phyloP scores from a whole-genome alignment of 2,329 filamentous ascomycete genomes.

The Hypoxylon sp. region DNA sequence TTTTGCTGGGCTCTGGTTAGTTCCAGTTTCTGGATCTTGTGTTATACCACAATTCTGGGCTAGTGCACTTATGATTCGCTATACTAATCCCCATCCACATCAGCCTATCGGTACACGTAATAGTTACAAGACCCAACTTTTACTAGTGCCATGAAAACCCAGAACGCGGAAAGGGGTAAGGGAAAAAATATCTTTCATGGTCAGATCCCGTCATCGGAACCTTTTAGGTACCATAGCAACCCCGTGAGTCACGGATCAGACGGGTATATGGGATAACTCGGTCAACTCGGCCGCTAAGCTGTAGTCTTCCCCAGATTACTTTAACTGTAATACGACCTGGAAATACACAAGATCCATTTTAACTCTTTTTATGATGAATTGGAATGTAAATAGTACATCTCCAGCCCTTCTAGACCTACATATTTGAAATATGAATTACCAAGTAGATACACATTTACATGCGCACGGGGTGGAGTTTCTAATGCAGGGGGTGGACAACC shows the following conservation, averaged over 20 bases:
- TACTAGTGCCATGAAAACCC: constrained; percentile 11
- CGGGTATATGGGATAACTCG: constrained; percentile 7
- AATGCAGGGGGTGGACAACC: constrained; percentile 27
- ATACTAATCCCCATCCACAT: constrained; percentile 28
- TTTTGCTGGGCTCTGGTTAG: constrained; percentile 24
- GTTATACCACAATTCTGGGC: constrained; percentile 28
- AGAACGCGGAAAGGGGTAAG: constrained; percentile 2
- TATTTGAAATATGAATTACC: not conserved
- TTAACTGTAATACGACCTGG: not conserved
- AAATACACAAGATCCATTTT: not conserved
- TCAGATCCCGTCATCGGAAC: constrained; percentile 44
- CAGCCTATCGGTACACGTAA: constrained; percentile 38
- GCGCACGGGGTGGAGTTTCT: constrained; percentile 7
- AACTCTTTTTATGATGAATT: not conserved
- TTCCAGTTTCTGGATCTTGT: constrained; percentile 8
- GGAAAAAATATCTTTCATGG: constrained; percentile 16
- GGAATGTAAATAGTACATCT: not conserved
- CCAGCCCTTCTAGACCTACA: not conserved
- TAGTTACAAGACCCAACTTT: constrained; percentile 35
- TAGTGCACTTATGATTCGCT: constrained; percentile 32
- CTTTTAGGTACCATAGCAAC: constrained; percentile 11
- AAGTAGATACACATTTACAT: not conserved
- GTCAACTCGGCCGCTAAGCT: constrained; percentile 13
- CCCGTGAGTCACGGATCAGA: constrained; percentile 37
- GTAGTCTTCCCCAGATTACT: constrained; percentile 9